Evolutionary conservation across 2,329 filamentous ascomycete species (phyloP), one percentile per base, ranked within the genome.

Genomic region (Coniochaeta sp.): DNA sequence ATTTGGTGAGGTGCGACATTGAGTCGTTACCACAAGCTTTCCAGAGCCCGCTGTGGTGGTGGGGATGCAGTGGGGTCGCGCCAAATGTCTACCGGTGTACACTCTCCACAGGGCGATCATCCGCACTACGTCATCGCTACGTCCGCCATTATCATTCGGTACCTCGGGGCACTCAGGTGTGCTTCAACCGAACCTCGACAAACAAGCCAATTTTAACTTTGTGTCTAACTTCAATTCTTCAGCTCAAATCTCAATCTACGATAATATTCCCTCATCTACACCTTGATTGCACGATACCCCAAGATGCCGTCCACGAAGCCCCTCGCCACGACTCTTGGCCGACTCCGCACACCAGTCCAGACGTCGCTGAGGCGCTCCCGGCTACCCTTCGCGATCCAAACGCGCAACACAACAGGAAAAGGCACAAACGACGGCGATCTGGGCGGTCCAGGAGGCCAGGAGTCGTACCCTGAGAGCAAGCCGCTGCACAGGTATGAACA

Each of bases 351-450:
- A 7, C 54, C 54, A 14, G 30, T 36, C 54, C 17, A 36, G 24
- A 38, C 54, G 4, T n/a, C 22, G 17, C 9, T 52, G 22, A 52
- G 24, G 16, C 24, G 24, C 3, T 28, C 22, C 2, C 54, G 28
- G 30, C 54, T 56, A n/a, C 54, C 54, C 8, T 34, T 56, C 54
- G 30, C 34, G 5, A 34, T 34, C 4, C 54, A 56, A 24, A 38
- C 34, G n/a, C 54, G 54, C 54, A 56, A 36, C 54, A 24, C 54
- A 24, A 56, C 54, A 2, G 54, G 54, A n/a, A 56, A 56, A 32
- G 54, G 54, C 8, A 56, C 54, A 2, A 56, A 56, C 17, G 54
- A 56, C 32, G 54, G 54, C 30, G 54, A 56, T n/a, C 30, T 56
- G 2, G 54, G 54, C 1, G 54, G 54, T 14, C 54, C 54, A 16